Evolutionary conservation across 352 stramenopile species (phyloP).

Genomic region (Thalassiosira exigua): DNA sequence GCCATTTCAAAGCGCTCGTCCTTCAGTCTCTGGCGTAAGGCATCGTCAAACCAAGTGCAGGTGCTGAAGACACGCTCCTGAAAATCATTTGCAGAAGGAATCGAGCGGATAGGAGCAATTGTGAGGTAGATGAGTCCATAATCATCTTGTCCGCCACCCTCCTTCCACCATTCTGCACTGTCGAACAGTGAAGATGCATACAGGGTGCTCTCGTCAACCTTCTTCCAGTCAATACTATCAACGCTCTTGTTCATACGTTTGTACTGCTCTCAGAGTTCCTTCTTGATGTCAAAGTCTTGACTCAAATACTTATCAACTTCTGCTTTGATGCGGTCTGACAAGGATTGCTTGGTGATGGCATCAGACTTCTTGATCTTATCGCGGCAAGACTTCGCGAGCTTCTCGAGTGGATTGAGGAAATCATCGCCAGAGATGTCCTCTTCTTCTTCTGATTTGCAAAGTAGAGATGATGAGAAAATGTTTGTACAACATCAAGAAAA

Average conservation of each 20-base stretch:
- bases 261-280: neutral
- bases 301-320: neutral
- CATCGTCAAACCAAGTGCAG: constrained; percentile 18
- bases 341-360: no score
- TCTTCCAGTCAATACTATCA: constrained; percentile 14
- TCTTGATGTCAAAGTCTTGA: neutral
- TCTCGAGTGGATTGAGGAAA: no score
- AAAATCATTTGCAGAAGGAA: constrained; percentile 10
- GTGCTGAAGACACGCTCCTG: constrained; percentile 24
- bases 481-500: no score
- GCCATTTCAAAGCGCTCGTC: constrained; percentile 5
- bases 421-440: no score
- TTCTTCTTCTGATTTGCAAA: no score
- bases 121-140: constrained; percentile 1
- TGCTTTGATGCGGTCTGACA: neutral
- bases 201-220: constrained; percentile 7
- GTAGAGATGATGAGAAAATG: no score
- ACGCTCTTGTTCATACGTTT: neutral
- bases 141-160: neutral
- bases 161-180: constrained; percentile 13
- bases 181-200: constrained; percentile 18
- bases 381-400: no score
- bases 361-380: no score
- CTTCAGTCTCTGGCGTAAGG: constrained; percentile 17
- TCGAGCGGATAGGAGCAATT: neutral